Base-by-base conservation (phyloP, 345 rosid species). In the Hibiscus trionum region DNA sequence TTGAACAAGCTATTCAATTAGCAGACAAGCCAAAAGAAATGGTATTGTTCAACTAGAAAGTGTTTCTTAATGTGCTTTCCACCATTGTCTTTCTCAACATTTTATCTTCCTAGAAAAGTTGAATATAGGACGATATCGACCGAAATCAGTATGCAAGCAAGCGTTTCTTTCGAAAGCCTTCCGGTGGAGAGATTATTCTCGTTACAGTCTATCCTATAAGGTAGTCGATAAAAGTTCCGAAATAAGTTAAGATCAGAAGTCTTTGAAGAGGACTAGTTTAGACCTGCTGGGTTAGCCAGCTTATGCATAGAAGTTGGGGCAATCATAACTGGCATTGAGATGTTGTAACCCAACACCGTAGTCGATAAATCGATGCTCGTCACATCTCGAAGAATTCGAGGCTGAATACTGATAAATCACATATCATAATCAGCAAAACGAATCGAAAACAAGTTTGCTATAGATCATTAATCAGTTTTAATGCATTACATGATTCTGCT, bases 221-320 rank as follows among this genome's bases (percentile, higher is more conserved):
- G 31, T 27, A 24, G 56, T 50, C 33, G 37, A 42, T 73, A 19
- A 50, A 50, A 50, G 7, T 50, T 50, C n/a, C 19, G 55, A 16
- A 50, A 50, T 16, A 15, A 50, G 56, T 50, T 50, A 15, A 50
- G 19, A 50, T 14, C 19, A 15, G 17, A 50, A 15, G 24, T 47
- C 2, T 47, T 16, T 10, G 35, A n/a, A 35, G 17, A 71, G 17
- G 19, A 26, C 16, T 58, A 3, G 53, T 11, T 17, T 19, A 71
- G 44, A 94, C 97, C 96, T 82, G 86, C 75, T 26, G 89, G 92
- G 68, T 88, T 88, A 14, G 97, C 97, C 52, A 90, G 70, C 86
- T 83, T 71, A 59, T 90, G 98, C 56, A 11, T 31, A 16, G 83
- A 80, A 42, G 92, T 91, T 61, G 97, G 97, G 72, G 98, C 93